Conservation (phyloP, 805 yeast genomes). For the Barnettozyma pratensis region DNA sequence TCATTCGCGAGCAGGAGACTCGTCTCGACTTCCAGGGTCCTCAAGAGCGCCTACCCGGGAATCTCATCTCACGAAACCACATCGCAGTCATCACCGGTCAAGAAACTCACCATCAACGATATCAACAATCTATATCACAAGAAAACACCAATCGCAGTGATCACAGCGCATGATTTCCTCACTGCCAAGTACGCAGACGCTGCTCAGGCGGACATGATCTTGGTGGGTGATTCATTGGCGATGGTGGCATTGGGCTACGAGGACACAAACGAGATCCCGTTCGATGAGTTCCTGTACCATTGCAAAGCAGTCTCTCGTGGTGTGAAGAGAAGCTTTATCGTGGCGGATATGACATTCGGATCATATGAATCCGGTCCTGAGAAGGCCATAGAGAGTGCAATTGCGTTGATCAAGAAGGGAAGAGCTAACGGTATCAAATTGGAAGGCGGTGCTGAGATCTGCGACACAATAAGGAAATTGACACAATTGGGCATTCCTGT, state of each 20-base stretch:
- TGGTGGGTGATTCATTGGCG: conserved; percentile 90
- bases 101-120: conserved; percentile 32
- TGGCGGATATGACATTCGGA: conserved; percentile 91
- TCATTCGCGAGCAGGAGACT: background rate
- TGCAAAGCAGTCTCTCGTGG: conserved; percentile 76
- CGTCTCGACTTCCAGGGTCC: background rate
- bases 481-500: conserved; percentile 77
- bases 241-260: conserved; percentile 85
- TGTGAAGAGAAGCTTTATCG: conserved; percentile 53
- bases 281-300: conserved; percentile 77
- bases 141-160: conserved; percentile 40
- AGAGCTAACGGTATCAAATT: conserved; percentile 71
- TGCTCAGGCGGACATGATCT: conserved; percentile 60
- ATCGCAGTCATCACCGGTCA: background rate
- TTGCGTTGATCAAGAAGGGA: conserved; percentile 47
- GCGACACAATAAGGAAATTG: conserved; percentile 49
- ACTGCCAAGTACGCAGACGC: conserved; percentile 66
- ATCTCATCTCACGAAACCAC: background rate
- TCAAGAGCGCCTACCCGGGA: background rate
- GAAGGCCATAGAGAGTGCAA: conserved; percentile 58
- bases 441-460: conserved; percentile 69
- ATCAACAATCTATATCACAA: conserved; percentile 30
- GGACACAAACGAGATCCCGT: conserved; percentile 67
- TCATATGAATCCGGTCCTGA: conserved; percentile 60
- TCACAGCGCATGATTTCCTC: conserved; percentile 89